phyloP scores from a whole-genome alignment of 305 asterid species.

The Solanum chacoense region DNA sequence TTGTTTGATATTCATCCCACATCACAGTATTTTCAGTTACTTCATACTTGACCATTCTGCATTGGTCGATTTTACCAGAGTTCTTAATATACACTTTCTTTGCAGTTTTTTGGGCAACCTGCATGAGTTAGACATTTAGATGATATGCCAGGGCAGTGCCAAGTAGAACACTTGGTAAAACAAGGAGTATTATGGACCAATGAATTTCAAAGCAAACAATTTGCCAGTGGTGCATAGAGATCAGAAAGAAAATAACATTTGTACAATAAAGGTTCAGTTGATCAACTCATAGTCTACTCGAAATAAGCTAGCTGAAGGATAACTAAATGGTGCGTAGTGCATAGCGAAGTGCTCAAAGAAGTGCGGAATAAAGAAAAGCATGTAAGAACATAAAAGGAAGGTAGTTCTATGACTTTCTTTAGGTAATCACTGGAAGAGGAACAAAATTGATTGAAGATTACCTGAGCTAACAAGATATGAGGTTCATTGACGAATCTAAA shows the following conservation, averaged over 20 bases:
- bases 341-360: neutral
- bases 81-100: constrained; percentile 60
- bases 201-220: neutral
- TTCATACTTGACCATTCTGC: constrained; percentile 67
- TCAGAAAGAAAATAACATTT: neutral
- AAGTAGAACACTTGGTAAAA: neutral
- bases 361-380: neutral
- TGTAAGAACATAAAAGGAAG: neutral
- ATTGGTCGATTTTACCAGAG: constrained; percentile 62
- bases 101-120: constrained; percentile 81
- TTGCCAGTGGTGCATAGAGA: neutral
- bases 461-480: constrained; percentile 86
- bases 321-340: neutral
- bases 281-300: neutral
- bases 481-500: constrained; percentile 56
- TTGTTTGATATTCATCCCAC: constrained; percentile 55
- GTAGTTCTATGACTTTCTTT: neutral
- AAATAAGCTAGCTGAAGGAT: neutral
- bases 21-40: constrained; percentile 70
- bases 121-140: constrained; percentile 9
- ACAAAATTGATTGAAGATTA: constrained; percentile 9
- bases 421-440: neutral
- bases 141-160: neutral
- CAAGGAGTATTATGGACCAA: neutral
- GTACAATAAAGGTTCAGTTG: neutral